Percentiles rank a stretch among this genome's conserved stretches.
phyloP scores from a whole-genome alignment of 2,329 filamentous ascomycete genomes.

The Dichotomopilus funicola region DNA sequence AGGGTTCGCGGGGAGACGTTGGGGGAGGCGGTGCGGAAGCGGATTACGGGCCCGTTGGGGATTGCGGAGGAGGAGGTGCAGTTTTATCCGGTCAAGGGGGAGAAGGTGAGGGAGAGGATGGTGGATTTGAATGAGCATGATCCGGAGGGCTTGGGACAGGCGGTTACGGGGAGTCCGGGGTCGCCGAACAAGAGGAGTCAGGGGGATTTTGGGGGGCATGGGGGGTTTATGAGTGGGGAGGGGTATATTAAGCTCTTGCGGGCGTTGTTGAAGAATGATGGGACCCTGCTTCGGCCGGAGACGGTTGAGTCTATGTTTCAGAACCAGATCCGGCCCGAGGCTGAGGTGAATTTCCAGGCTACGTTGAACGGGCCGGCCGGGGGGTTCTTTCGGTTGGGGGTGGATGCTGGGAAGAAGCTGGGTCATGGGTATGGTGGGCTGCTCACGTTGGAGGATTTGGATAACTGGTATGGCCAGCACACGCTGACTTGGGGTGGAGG shows the following conservation, averaged over 20 bases:
- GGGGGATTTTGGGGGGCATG: constrained; percentile 41
- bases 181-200: constrained; percentile 30
- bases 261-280: constrained; percentile 17
- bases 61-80: constrained; percentile 28
- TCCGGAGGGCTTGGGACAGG: constrained; percentile 25
- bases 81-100: constrained; percentile 23
- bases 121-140: constrained; percentile 19
- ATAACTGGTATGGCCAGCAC: constrained; percentile 34
- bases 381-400: constrained; percentile 24
- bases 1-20: constrained; percentile 35
- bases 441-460: constrained; percentile 33
- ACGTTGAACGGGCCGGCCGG: constrained; percentile 18
- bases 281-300: constrained; percentile 24
- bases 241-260: constrained; percentile 35
- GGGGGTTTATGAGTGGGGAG: constrained; percentile 36
- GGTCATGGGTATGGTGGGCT: constrained; percentile 36
- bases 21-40: constrained; percentile 21
- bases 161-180: constrained; percentile 36
- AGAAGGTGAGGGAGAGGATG: constrained; percentile 8
- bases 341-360: constrained; percentile 25
- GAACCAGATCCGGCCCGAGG: constrained; percentile 40
- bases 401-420: constrained; percentile 28
- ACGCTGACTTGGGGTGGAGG: constrained; percentile 43
- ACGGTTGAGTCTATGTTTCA: constrained; percentile 33
- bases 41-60: constrained; percentile 25